phyloP scores from a whole-genome alignment of 768 basidiomycete species.

The Rhodotorula paludigena region DNA sequence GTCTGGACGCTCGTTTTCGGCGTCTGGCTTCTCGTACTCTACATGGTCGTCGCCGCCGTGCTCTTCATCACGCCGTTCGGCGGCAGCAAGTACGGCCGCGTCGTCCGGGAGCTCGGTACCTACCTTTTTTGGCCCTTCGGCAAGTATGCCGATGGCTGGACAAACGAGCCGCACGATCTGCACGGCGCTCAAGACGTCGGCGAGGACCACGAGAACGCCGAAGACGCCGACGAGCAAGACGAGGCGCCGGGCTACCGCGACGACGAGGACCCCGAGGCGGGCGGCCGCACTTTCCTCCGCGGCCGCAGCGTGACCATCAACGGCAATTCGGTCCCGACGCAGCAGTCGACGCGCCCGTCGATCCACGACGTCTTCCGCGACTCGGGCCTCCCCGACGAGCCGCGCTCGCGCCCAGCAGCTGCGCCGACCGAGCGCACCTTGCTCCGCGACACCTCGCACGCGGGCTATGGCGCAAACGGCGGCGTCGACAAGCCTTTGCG shows the following conservation, averaged over 20 bases:
- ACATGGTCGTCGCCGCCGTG: conserved; percentile 62
- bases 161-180: conserved; percentile 48
- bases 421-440: conserved; percentile 47
- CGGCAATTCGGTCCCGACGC: conserved; percentile 2
- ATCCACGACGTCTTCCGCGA: conserved; percentile 33
- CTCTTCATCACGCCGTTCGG: conserved; percentile 73
- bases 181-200: too few species aligned
- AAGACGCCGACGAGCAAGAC: conserved; percentile 1
- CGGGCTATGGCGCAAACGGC: neutral
- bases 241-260: conserved; percentile 5
- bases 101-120: conserved; percentile 89
- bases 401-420: conserved; percentile 54
- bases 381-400: conserved; percentile 44
- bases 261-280: conserved; percentile 27
- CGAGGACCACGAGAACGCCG: conserved; percentile 41
- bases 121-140: conserved; percentile 96
- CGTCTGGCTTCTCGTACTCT: conserved; percentile 80
- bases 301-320: conserved; percentile 23
- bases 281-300: conserved; percentile 9
- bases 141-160: conserved; percentile 84
- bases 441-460: conserved; percentile 36
- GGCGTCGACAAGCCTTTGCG: neutral
- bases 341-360: conserved; percentile 17
- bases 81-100: conserved; percentile 72
- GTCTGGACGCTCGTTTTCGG: conserved; percentile 87